Conservation (phyloP, 176 grass and related monocot species). For the Cenchrus americanus region DNA sequence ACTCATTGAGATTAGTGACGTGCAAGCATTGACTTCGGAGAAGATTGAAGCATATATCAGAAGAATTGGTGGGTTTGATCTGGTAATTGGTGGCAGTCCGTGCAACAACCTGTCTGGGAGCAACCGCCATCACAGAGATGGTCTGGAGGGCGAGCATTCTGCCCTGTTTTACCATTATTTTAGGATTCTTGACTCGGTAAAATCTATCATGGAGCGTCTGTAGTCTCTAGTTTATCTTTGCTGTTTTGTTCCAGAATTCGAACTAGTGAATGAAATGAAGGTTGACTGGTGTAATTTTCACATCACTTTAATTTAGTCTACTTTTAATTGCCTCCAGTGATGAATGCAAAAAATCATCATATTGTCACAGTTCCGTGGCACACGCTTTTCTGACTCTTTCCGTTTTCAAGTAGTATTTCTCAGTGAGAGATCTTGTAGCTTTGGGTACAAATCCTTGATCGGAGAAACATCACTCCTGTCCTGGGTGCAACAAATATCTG, state of each 20-base stretch:
- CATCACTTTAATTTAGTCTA: not conserved
- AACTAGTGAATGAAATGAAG: not conserved
- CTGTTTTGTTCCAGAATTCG: not conserved
- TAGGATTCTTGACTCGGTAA: slow-evolving; percentile 69
- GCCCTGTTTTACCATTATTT: slow-evolving; percentile 74
- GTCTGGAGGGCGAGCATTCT: slow-evolving; percentile 81
- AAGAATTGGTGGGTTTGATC: slow-evolving; percentile 65
- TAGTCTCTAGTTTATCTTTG: slow-evolving; percentile 1
- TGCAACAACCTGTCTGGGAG: slow-evolving; percentile 92
- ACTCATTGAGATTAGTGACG: slow-evolving; percentile 69
- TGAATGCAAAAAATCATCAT: not conserved
- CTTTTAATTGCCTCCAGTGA: not conserved
- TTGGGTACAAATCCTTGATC: not conserved
- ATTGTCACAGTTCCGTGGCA: not conserved
- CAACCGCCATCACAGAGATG: slow-evolving; percentile 73
- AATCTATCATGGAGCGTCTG: slow-evolving; percentile 45
- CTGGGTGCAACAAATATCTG: slow-evolving; percentile 37
- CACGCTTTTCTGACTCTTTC: not conserved
- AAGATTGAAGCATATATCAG: slow-evolving; percentile 40
- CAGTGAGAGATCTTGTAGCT: not conserved
- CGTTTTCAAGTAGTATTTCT: not conserved
- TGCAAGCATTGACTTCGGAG: slow-evolving; percentile 45
- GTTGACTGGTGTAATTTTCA: not conserved
- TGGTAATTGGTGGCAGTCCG: slow-evolving; percentile 83
- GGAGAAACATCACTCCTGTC: not conserved